A percentile compares a stretch with the other conserved stretches of the same genome.
These are phyloP conservation scores for Hypomyces perniciosus DNA, from an alignment of 2,329 filamentous ascomycete species.

Conservation along the genomic window DNA sequence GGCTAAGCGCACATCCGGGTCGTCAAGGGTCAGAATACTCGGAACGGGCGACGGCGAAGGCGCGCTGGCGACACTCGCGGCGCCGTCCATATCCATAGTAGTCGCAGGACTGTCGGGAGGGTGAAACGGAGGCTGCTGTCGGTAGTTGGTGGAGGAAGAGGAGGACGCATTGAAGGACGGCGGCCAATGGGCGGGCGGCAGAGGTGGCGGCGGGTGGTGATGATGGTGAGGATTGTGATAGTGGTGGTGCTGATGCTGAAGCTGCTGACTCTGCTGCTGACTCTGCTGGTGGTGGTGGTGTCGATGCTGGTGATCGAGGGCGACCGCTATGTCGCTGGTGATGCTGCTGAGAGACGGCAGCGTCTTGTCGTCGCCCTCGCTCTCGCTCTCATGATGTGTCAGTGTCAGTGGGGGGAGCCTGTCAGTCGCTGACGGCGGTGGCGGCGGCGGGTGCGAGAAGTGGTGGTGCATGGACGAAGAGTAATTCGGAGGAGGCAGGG, in stretches of 20 bases:
- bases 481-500: slow-evolving; percentile 7
- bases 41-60: slow-evolving; percentile 39
- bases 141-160: slow-evolving; percentile 34
- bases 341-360: slow-evolving; percentile 33
- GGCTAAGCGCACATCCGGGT: slow-evolving; percentile 62
- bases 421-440: slow-evolving; percentile 14
- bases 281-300: too few species aligned
- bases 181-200: slow-evolving; percentile 36
- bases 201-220: slow-evolving; percentile 15
- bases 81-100: slow-evolving; percentile 45
- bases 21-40: slow-evolving; percentile 52
- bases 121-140: slow-evolving; percentile 25
- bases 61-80: slow-evolving; percentile 35
- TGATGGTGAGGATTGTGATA: background rate
- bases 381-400: slow-evolving; percentile 20
- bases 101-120: slow-evolving; percentile 40
- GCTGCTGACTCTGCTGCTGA: background rate
- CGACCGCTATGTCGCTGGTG: slow-evolving; percentile 23
- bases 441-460: background rate
- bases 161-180: slow-evolving; percentile 8
- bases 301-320: slow-evolving; percentile 12
- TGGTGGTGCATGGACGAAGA: slow-evolving; percentile 7
- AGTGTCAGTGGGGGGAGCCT: slow-evolving; percentile 21
- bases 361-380: slow-evolving; percentile 23
- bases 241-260: background rate